Evolutionary conservation across 179 eudicot species (phyloP), one percentile per base, ranked within the genome.

Genomic region (Nepenthes alata): DNA sequence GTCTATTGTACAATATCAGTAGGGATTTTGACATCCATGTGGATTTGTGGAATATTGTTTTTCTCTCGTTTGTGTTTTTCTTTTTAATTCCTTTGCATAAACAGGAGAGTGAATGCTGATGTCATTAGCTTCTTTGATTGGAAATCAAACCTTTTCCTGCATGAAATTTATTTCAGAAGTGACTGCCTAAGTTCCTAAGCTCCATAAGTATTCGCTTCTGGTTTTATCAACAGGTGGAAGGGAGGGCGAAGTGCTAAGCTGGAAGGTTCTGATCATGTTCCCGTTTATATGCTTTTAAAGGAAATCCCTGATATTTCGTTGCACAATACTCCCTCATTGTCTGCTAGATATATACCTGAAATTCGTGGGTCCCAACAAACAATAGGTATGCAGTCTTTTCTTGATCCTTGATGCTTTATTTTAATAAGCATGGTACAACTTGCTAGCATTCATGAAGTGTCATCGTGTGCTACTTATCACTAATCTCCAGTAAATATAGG

Each of bases 211-310:
- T 15, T 52, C 37, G 37, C 38, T 37, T 5, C 35, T 6, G 15
- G n/a, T 13, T 44, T 45, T 65, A 47, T 25, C 50, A 53, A 58
- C 76, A 87, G 97, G 82, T 83, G 97, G 97, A 89, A 85, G 69
- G 89, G 81, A 65, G 91, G 87, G 58, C 83, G 78, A 83, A 81
- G 66, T 65, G 72, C 76, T 47, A 89, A 85, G 78, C 66, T 89
- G 62, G 95, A 93, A 80, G 98, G 98, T 50, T 93, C 98, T 37
- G 98, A 93, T 78, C 98, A 93, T 74, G 95, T 63, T 79, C 98
- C 98, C 38, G 98, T 93, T 71, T 89, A 77, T 62, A 68, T 66
- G 59, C 77, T 75, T 54, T 67, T 93, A 54, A 72, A 63, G 65
- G 85, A 80, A 37, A 66, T 93, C 13, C 87, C 86, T 37, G 80